These are phyloP conservation scores for Talaromyces sp. DNA, from an alignment of 2,329 filamentous ascomycete species.

Conservation along the genomic window DNA sequence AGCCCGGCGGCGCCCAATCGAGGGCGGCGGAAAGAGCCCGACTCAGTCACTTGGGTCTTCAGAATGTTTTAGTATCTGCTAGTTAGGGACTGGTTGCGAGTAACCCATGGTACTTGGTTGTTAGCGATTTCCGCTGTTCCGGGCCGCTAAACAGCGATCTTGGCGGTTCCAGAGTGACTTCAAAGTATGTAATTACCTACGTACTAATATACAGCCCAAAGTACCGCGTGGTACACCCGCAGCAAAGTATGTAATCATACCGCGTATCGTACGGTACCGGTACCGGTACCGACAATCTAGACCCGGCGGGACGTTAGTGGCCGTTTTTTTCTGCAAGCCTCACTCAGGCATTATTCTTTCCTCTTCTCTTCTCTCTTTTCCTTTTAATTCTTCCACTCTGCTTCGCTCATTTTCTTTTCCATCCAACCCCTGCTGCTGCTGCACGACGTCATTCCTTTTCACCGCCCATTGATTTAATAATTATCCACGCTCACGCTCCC, in stretches of 20 bases:
- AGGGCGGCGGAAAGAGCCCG: neutral
- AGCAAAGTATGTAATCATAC: neutral
- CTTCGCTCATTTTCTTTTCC: neutral
- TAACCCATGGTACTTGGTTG: too few species aligned
- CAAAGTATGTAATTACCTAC: too few species aligned
- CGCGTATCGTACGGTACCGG: neutral
- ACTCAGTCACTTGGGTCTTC: neutral
- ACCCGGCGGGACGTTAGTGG: neutral
- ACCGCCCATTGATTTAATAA: neutral
- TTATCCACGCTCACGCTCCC: neutral
- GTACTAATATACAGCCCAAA: too few species aligned
- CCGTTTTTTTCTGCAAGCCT: conserved; percentile 19
- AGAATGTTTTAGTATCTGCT: too few species aligned
- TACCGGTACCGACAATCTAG: neutral
- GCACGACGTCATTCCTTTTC: neutral
- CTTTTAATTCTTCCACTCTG: neutral
- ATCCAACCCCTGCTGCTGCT: neutral
- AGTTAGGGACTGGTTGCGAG: too few species aligned
- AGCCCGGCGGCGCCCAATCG: neutral
- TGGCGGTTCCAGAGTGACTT: neutral
- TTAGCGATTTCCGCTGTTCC: neutral
- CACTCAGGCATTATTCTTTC: conserved; percentile 5
- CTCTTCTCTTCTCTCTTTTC: conserved; percentile 12
- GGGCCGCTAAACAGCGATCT: neutral
- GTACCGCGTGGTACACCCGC: neutral